Base-by-base conservation (phyloP, 2,329 filamentous ascomycete genomes). In the Nemania sp. region DNA sequence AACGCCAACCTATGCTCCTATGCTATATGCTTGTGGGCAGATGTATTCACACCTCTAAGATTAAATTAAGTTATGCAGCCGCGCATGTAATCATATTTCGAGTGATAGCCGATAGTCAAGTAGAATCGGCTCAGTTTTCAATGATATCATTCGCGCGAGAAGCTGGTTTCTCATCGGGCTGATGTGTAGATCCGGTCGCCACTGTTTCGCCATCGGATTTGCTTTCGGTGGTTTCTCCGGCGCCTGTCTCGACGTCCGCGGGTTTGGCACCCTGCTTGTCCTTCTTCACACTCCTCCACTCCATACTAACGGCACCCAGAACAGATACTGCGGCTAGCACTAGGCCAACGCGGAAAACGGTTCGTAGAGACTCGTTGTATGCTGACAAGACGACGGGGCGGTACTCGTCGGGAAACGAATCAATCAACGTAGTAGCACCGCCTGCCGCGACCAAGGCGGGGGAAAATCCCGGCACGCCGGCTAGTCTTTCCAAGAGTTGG, bases 341-440 rank as follows among this genome's bases (percentile, higher is more conserved):
- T 7, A 90, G 80, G 1, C 83, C 85, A 8, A 92, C 86, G 68
- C 87, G 86, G 75, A 91, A 93, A 0, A 85, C 85, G 66, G 84
- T 79, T 1, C 84, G 83, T 43, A 93, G 77, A 0, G 89, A 83
- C 26, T 81, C 76, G 74, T 92, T 92, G 79, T 93, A 93, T 0
- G 84, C 88, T 0, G 62, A 20, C 43, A 82, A 67, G 13, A 74
- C 75, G 0, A 60, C 47, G 5, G 64, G 73, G 24, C 76, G 74
- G 15, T 79, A 72, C 11, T 74, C 45, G 0, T 64, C 10, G 0
- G 75, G 66, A 24, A 77, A 70, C 0, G 68, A 67, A 10, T 54
- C 43, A 52, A 72, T 70, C 5, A 79, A 51, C 4, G 70, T 68
- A 0, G 76, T 78, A 3, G 79, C 80, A 43, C 80, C 80, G 11